Evolutionary conservation across 1,284 basidiomycete genomes (phyloP), one percentile per base, ranked within the genome.

Genomic region (Jaminaea rosea): DNA sequence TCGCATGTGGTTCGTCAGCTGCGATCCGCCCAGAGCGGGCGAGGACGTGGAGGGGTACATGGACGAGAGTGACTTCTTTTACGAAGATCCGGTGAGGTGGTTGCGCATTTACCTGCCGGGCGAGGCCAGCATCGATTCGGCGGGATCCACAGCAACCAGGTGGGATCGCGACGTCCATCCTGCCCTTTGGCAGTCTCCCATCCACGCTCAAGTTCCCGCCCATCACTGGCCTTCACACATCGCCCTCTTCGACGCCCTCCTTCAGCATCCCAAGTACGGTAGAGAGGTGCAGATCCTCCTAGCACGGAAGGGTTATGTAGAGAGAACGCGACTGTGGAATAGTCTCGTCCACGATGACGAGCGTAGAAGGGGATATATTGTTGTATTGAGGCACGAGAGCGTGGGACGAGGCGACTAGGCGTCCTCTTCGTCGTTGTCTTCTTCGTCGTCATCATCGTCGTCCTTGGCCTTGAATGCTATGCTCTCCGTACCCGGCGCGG

Each of bases 41-140:
- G 11, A 31, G 10, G 17, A 52, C 4, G 24, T 49, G 9, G 32
- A 21, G 21, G 76, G 72, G 5, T 93, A 94, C 74, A 78, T 75
- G 50, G 90, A 92, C 66, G 87, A 94, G 75, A 86, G 89, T 3
- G 82, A 84, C 49, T 74, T 86, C 7, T 96, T 97, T 76, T 96
- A 87, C 73, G 75, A 67, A 8, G 80, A 83, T 1, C 92, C 93
- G 0, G 60, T 80, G 11, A 65, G 70, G 3, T 94, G 92, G 69
- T 76, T 93, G 11, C 63, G 62, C 26, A 75, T 75, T 0, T 81
- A 81, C 46, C 88, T 92, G 63, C 87, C 88, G 1, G 46, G 63
- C 2, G 39, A 52, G 2, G 85, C 91, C 8, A 76, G 89, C 62
- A 63, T 78, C 0, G 52, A 71, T 0, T 91, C 88, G 65, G 87